Evolutionary conservation across 2,329 filamentous ascomycete species (phyloP).

Genomic region (Clarireedia sp.): DNA sequence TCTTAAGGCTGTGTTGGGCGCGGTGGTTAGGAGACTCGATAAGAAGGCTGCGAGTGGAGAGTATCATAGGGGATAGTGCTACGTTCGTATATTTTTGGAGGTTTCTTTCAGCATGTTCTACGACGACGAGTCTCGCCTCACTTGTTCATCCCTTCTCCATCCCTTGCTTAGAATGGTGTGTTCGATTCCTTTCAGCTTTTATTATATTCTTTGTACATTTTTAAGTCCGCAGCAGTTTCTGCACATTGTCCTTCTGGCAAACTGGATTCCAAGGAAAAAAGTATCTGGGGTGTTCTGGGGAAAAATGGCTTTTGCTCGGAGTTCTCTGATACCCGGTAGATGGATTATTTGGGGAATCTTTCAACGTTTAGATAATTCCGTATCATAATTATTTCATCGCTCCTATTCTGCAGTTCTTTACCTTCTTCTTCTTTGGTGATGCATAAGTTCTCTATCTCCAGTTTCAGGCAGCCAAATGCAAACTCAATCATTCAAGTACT

Average conservation of each 20-base stretch:
- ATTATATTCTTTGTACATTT: not conserved
- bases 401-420: not conserved
- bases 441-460: not conserved
- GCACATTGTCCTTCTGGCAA: not conserved
- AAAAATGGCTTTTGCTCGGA: not conserved
- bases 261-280: not conserved
- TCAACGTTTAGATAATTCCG: not conserved
- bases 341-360: not conserved
- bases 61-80: not conserved
- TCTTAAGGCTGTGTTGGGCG: constrained; percentile 74
- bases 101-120: too few species aligned
- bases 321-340: not conserved
- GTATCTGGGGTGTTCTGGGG: not conserved
- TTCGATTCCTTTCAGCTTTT: not conserved
- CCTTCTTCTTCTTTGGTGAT: not conserved
- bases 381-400: not conserved
- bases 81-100: too few species aligned
- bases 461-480: too few species aligned
- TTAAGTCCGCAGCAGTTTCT: not conserved
- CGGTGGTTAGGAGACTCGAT: constrained; percentile 62
- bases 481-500: too few species aligned
- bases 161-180: not conserved
- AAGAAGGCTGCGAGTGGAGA: constrained; percentile 7
- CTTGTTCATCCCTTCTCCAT: not conserved
- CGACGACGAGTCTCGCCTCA: not conserved